Conservation (phyloP, 345 rosid genomes). For the Eucalyptus paniculata region DNA sequence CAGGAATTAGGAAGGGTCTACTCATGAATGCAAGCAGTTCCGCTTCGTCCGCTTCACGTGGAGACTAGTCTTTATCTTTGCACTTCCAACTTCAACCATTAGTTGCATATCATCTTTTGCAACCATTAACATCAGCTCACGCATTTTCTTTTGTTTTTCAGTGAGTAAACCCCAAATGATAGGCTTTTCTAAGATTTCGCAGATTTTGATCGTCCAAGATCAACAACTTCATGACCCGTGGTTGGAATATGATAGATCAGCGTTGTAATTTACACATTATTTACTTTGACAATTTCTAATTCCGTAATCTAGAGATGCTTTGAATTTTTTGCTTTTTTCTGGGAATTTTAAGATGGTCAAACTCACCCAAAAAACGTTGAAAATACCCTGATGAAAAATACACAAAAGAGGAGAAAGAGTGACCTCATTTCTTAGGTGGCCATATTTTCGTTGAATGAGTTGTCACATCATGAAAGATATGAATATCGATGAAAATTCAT, state of each 20-base stretch:
- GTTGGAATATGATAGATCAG: background rate
- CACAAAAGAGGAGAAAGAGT: no score
- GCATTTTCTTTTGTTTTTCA: background rate
- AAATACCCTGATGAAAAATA: no score
- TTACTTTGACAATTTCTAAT: background rate
- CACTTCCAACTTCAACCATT: background rate
- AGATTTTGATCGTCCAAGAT: background rate
- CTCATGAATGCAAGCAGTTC: background rate
- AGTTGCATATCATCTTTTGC: background rate
- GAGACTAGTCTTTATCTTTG: background rate
- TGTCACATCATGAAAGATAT: background rate
- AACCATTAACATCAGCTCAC: background rate
- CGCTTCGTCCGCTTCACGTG: background rate
- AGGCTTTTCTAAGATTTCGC: background rate
- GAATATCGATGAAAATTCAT: background rate
- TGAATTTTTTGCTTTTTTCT: background rate
- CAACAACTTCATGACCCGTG: background rate
- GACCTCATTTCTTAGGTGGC: background rate
- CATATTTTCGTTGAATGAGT: background rate
- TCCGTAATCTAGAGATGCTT: background rate
- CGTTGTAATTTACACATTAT: background rate
- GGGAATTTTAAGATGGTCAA: background rate
- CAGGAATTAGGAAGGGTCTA: background rate
- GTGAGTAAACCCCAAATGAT: background rate
- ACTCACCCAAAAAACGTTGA: no score